Base-by-base conservation (phyloP, 1,284 basidiomycete genomes). In the Rhodofomes roseus region DNA sequence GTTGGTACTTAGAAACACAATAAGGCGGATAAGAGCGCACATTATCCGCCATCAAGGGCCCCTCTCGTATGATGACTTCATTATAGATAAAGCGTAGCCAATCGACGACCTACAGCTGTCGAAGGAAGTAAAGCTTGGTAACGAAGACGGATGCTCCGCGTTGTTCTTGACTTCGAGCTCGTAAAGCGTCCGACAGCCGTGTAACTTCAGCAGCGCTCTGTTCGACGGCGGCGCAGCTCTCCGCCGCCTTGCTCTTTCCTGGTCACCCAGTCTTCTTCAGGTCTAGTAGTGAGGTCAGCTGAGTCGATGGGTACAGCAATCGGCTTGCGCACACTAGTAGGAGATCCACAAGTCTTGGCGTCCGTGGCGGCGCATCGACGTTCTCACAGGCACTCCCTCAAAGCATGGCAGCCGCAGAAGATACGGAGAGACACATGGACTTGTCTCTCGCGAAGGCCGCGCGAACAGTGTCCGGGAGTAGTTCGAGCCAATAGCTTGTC, bases 91-190 rank as follows among this genome's bases (percentile, higher is more conserved):
- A 60, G 60, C 55, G 43, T 60, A 59, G 31, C 66, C 66, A 67
- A 67, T 67, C 63, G 56, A 57, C 53, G 59, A 14, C 55, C 46
- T 56, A 62, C 61, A 65, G 60, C 60, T 62, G 64, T 59, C 62
- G 43, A 29, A 43, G 62, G 65, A 64, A 64, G 54, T 55, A 59
- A 57, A 57, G 57, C 63, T 63, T 62, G 48, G 63, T 63, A 60
- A 62, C 53, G 56, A 55, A 58, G 52, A 56, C 43, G 56, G n/a
- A 40, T 57, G 56, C 27, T 57, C 43, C 56, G 56, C 37, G 23
- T 50, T 20, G 40, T 43, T 55, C 56, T 51, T 31, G 31, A 16
- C 56, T 51, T 43, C 54, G 27, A 57, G 20, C 34, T 27, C 46
- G 46, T 51, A 57, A 46, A 36, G 23, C 41, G 12, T 56, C 54